phyloP scores from a whole-genome alignment of 192 early-diverging fungal species.

The Podila epigama region DNA sequence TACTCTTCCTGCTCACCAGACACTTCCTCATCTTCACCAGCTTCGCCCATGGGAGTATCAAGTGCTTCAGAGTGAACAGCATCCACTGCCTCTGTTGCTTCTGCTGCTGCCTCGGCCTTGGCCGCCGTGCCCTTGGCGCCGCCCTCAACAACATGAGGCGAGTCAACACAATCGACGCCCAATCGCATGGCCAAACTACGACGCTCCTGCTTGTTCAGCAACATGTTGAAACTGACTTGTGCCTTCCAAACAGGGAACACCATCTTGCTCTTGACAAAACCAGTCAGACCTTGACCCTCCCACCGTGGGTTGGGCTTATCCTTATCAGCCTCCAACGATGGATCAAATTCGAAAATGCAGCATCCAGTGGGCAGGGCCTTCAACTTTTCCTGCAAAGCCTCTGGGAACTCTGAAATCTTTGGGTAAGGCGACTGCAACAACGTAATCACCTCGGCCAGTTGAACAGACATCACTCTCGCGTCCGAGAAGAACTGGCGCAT shows the following conservation, averaged over 20 bases:
- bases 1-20: not conserved
- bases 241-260: conserved; percentile 78
- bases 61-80: not conserved
- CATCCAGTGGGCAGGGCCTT: conserved; percentile 51
- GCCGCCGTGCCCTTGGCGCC: conserved; percentile 35
- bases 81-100: not conserved
- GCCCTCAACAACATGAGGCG: conserved; percentile 44
- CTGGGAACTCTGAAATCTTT: conserved; percentile 53
- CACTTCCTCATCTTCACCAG: not conserved
- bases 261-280: conserved; percentile 52
- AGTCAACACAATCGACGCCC: conserved; percentile 44
- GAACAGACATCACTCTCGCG: conserved; percentile 32
- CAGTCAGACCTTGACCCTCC: conserved; percentile 46
- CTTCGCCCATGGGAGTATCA: conserved; percentile 20
- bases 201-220: conserved; percentile 79
- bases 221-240: conserved; percentile 73
- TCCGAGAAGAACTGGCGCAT: conserved; percentile 52
- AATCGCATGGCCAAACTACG: conserved; percentile 51
- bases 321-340: conserved; percentile 47
- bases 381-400: conserved; percentile 49
- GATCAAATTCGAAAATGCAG: conserved; percentile 66
- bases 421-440: conserved; percentile 50
- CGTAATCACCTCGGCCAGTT: conserved; percentile 27
- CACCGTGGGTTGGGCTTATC: conserved; percentile 42
- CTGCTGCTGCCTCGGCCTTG: conserved; percentile 22